Conservation (phyloP, 345 rosid genomes). For the Camelina laxa region DNA sequence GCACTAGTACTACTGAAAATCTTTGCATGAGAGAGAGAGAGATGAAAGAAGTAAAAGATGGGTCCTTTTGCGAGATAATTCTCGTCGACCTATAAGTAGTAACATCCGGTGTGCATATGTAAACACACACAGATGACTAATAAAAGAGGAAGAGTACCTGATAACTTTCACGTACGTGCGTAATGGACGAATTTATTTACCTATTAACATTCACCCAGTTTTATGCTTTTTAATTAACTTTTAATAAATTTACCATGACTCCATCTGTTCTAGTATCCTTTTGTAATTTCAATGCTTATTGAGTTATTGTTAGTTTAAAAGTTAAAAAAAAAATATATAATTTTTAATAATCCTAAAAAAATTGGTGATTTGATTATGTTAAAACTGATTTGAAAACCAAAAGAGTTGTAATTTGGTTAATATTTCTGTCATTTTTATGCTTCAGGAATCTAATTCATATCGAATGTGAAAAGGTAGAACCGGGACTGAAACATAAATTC, state of each 20-base stretch:
- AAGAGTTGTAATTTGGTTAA: neutral
- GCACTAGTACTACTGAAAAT: constrained; percentile 4
- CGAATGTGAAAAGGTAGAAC: neutral
- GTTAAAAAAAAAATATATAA: too few relatives aligned
- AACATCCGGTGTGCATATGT: constrained; percentile 11
- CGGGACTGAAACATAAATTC: neutral
- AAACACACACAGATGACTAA: constrained; percentile 8
- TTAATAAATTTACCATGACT: constrained; percentile 11
- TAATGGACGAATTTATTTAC: constrained; percentile 16
- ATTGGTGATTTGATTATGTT: neutral
- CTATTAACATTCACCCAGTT: constrained; percentile 4
- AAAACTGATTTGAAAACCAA: neutral
- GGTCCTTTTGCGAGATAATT: constrained; percentile 30
- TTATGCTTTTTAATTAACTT: neutral
- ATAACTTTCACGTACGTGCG: constrained; percentile 9
- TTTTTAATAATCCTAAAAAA: neutral
- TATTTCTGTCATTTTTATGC: neutral
- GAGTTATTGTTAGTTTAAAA: neutral
- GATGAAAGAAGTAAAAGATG: constrained; percentile 16
- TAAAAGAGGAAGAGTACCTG: neutral
- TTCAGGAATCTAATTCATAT: neutral
- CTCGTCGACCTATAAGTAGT: constrained; percentile 32
- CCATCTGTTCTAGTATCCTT: constrained; percentile 5
- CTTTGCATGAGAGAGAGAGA: constrained; percentile 2
- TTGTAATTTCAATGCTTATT: neutral